phyloP scores from a whole-genome alignment of 768 basidiomycete species.

The Brasilioporus rufonigricans region DNA sequence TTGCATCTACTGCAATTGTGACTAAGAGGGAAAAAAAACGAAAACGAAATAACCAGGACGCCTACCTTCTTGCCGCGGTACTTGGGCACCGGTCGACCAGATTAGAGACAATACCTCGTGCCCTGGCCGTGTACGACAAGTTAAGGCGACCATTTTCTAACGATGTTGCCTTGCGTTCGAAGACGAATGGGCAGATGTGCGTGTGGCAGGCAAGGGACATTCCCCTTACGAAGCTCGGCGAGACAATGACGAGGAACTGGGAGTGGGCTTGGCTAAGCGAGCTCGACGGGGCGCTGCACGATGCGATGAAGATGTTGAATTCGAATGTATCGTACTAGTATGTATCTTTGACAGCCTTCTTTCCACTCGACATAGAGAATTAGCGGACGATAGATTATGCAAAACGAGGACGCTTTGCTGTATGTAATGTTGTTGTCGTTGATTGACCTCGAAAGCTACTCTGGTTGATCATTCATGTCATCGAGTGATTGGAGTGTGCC shows the following conservation, averaged over 20 bases:
- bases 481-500: no score
- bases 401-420: no score
- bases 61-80: slow-evolving; percentile 35
- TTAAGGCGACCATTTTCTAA: slow-evolving; percentile 47
- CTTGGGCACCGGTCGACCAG: slow-evolving; percentile 43
- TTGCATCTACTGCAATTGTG: background rate
- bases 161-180: slow-evolving; percentile 31
- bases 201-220: slow-evolving; percentile 16
- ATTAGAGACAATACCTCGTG: slow-evolving; percentile 37
- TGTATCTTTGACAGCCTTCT: background rate
- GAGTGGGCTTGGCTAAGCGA: slow-evolving; percentile 45
- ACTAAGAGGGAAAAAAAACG: no score
- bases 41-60: slow-evolving; percentile 28
- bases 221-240: slow-evolving; percentile 39
- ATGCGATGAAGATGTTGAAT: slow-evolving; percentile 19
- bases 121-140: slow-evolving; percentile 47
- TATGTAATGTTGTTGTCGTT: no score
- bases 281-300: slow-evolving; percentile 19
- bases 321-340: background rate
- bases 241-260: slow-evolving; percentile 49
- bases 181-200: slow-evolving; percentile 15
- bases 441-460: no score
- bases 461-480: no score
- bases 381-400: no score
- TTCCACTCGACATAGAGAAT: no score